Evolutionary conservation across 2,329 filamentous ascomycete genomes (phyloP).

Genomic region (Ophiostoma perfectum): DNA sequence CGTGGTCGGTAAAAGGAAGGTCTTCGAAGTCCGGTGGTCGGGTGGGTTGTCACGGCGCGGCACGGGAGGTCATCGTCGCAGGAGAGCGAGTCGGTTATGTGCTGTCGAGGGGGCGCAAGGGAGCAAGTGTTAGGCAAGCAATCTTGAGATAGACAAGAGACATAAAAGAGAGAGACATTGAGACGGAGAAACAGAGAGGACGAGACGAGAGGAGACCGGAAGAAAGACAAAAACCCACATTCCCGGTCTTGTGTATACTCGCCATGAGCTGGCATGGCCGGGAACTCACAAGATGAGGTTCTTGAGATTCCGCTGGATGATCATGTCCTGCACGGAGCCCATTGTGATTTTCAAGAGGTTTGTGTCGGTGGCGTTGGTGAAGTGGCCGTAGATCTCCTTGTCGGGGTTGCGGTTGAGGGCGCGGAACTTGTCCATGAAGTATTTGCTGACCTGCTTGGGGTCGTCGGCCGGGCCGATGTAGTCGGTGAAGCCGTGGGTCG

Average conservation of each 20-base stretch:
- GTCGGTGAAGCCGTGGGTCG: conserved; percentile 69
- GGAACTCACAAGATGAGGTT: conserved; percentile 63
- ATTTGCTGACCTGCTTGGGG: conserved; percentile 69
- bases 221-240: neutral
- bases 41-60: neutral
- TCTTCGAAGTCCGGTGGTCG: too few species aligned
- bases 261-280: neutral
- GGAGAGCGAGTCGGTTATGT: neutral
- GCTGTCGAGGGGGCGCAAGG: neutral
- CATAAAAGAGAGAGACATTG: neutral
- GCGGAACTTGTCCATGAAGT: conserved; percentile 76
- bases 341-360: conserved; percentile 81
- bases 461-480: conserved; percentile 67
- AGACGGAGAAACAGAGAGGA: neutral
- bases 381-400: conserved; percentile 59
- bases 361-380: conserved; percentile 59
- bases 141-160: conserved; percentile 1
- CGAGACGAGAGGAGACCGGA: neutral
- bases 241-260: neutral
- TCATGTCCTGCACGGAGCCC: conserved; percentile 81
- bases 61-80: neutral
- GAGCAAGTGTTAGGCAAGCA: conserved; percentile 5
- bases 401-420: conserved; percentile 65
- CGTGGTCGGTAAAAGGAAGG: neutral
- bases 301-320: conserved; percentile 77